These are phyloP conservation scores for Silybum marianum DNA, from an alignment of 129 eudicot genomes.

Conservation along the genomic window DNA sequence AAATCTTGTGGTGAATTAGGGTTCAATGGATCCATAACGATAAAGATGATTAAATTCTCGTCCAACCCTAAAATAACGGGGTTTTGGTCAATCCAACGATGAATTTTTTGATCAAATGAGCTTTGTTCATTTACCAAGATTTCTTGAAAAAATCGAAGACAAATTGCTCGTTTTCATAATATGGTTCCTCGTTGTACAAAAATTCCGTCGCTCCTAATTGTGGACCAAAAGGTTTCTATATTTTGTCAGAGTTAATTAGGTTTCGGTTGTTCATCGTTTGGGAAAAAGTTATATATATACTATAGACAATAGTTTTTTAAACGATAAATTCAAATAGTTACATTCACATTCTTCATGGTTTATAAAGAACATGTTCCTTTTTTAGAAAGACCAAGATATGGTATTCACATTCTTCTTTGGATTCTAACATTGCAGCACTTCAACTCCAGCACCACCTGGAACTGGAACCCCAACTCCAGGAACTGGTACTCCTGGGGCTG, in stretches of 20 bases:
- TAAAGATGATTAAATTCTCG: background rate
- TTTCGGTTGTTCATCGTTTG: too few relatives aligned
- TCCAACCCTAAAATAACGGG: background rate
- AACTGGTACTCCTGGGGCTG: conserved; percentile 6
- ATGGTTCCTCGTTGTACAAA: background rate
- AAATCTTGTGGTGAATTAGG: background rate
- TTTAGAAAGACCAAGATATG: background rate
- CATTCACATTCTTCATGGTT: background rate
- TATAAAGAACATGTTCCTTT: background rate
- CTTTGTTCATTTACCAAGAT: background rate
- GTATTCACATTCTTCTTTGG: conserved; percentile 17
- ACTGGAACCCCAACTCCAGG: conserved; percentile 7
- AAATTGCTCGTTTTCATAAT: background rate
- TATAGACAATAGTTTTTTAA: background rate
- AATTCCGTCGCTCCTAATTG: background rate
- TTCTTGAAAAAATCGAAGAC: background rate
- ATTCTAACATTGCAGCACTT: conserved; percentile 26
- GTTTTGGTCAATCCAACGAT: conserved; percentile 2
- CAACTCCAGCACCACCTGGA: conserved; percentile 13
- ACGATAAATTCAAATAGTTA: background rate
- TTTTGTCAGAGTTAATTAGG: background rate
- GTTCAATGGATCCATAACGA: background rate
- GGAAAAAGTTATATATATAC: background rate
- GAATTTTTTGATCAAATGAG: background rate
- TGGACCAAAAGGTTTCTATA: background rate